These are phyloP conservation scores for Trametes cinnabarina DNA, from an alignment of 768 basidiomycete genomes.

Conservation along the genomic window DNA sequence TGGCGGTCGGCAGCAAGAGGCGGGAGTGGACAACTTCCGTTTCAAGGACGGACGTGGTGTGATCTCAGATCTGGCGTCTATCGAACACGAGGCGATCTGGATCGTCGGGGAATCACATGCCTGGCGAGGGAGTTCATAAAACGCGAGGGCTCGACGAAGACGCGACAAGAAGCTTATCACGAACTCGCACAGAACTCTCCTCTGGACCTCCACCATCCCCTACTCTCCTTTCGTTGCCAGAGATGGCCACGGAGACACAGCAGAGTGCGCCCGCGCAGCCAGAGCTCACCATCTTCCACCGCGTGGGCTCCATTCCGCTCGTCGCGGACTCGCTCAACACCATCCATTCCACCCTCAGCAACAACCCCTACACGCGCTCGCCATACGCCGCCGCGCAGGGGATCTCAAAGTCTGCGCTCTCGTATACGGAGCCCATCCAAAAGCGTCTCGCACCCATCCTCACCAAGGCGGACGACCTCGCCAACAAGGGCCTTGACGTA, in stretches of 20 bases:
- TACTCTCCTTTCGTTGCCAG: not conserved
- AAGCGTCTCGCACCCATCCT: constrained; percentile 64
- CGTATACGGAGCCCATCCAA: constrained; percentile 63
- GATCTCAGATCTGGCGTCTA: constrained; percentile 2
- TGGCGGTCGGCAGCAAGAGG: not conserved
- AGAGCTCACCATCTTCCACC: constrained; percentile 58
- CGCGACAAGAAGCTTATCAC: constrained; percentile 13
- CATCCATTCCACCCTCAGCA: constrained; percentile 56
- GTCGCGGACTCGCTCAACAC: constrained; percentile 62
- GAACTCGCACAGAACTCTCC: not conserved
- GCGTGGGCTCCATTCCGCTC: constrained; percentile 73
- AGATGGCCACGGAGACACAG: constrained; percentile 39
- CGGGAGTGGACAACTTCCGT: not conserved
- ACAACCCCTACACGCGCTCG: constrained; percentile 58
- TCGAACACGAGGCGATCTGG: constrained; percentile 3
- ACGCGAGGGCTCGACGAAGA: constrained; percentile 1
- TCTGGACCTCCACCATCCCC: constrained; percentile 2
- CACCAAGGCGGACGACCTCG: constrained; percentile 58
- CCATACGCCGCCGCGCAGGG: constrained; percentile 66
- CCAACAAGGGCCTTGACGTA: constrained; percentile 72
- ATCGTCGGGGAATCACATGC: constrained; percentile 20
- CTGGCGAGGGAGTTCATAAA: not conserved
- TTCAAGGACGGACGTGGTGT: not conserved
- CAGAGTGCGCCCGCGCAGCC: constrained; percentile 37
- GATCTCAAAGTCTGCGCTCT: constrained; percentile 41